phyloP scores from a whole-genome alignment of 2,329 filamentous ascomycete genomes.

The Berkeleyomyces basicola region DNA sequence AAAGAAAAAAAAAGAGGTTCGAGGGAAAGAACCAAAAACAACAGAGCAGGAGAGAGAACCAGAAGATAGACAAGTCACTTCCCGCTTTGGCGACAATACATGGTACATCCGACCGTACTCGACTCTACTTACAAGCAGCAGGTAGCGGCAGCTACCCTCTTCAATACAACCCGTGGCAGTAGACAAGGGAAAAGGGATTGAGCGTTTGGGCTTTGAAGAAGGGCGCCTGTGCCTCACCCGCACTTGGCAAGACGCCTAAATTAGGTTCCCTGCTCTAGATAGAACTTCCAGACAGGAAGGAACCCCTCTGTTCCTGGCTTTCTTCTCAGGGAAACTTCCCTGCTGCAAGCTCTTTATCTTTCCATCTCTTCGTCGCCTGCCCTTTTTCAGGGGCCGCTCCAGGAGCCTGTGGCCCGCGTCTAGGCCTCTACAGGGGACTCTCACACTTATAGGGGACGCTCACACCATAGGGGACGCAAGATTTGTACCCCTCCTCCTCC shows the following conservation, averaged over 20 bases:
- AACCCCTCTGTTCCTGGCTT: too few species aligned
- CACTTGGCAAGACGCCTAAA: background rate
- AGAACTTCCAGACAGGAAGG: too few species aligned
- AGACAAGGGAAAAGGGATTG: background rate
- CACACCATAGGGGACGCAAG: too few species aligned
- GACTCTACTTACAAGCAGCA: too few species aligned
- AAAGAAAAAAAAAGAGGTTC: background rate
- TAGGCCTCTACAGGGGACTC: background rate
- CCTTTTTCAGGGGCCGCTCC: background rate
- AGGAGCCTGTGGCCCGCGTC: background rate
- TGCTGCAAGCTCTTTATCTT: background rate
- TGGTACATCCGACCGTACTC: too few species aligned
- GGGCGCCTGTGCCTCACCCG: background rate
- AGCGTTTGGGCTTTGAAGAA: background rate
- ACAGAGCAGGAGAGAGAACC: background rate
- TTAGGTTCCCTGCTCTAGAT: background rate
- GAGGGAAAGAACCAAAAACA: background rate
- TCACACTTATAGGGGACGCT: too few species aligned
- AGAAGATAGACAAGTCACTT: background rate
- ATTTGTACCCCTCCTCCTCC: too few species aligned
- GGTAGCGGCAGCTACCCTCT: too few species aligned
- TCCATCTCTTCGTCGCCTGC: background rate
- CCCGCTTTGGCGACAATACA: background rate
- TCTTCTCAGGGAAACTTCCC: background rate
- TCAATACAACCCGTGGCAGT: background rate